Evolutionary conservation across 306 rosid genomes (phyloP).

Genomic region (Cajanus cajan): DNA sequence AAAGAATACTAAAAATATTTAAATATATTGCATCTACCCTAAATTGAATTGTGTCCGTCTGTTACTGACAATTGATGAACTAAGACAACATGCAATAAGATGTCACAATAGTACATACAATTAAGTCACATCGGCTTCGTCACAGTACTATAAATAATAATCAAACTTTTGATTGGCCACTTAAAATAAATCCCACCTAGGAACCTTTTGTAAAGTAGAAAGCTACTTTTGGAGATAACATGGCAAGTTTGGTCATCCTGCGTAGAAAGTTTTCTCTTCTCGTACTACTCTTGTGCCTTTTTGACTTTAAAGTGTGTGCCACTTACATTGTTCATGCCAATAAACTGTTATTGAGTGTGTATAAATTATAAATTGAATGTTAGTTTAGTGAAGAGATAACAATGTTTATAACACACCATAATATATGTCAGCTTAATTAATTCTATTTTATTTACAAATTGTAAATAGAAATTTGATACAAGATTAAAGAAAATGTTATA

Average conservation of each 20-base stretch:
- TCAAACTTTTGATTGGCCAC: slow-evolving; percentile 27
- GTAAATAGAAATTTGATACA: not conserved
- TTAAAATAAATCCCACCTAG: slow-evolving; percentile 13
- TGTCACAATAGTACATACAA: not conserved
- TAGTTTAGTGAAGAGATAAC: slow-evolving; percentile 10
- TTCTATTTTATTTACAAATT: slow-evolving; percentile 14
- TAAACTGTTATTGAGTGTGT: not conserved
- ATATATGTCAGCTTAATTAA: not conserved
- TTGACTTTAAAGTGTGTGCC: slow-evolving; percentile 1
- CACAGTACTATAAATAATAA: not conserved
- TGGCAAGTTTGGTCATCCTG: slow-evolving; percentile 8
- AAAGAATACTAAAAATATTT: not conserved
- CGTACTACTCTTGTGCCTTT: not conserved
- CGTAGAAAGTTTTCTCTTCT: not conserved
- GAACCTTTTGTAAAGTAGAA: slow-evolving; percentile 21
- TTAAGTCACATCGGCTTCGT: not conserved
- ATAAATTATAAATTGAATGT: not conserved
- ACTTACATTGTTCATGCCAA: not conserved
- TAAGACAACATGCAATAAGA: not conserved
- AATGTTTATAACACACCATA: not conserved
- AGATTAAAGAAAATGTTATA: not conserved
- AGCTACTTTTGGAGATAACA: not conserved
- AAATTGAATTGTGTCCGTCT: not conserved
- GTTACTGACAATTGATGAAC: not conserved
- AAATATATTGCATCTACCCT: not conserved